Evolutionary conservation across 768 basidiomycete genomes (phyloP), one percentile per base, ranked within the genome.

Genomic region (Obba rivulosa): DNA sequence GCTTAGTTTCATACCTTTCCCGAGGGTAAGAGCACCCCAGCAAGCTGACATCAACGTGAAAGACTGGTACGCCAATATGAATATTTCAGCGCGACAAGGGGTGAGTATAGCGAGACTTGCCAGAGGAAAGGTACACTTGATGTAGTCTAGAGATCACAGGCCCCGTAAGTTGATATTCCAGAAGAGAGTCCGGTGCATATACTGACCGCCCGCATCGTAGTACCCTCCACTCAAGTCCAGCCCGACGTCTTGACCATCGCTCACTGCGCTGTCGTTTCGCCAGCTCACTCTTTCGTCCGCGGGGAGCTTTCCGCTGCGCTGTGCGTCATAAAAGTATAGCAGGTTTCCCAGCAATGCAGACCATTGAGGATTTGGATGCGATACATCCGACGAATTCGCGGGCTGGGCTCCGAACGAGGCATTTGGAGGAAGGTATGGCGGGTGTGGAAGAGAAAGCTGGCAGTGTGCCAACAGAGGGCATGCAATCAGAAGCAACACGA

Each of bases 311-410:
- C 93, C 93, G 46, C 87, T 88, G 17, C 93, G 75, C 60, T 96
- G 93, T 1, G 84, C 92, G 53, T 96, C 93, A 60, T 93, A 96
- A 65, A 95, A 95, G 61, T 82, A 95, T 22, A 95, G 62, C 22
- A 85, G 65, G 62, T 85, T 81, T 3, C 92, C 93, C 0, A 95
- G 76, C 2, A 95, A 65, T 42, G 73, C 84, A 4, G 83, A 76
- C 91, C 92, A 95, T 62, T 92, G 88, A 2, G 77, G 58, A 62
- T 92, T 92, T 81, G 51, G 62, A 5, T 31, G 28, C 28, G 28
- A 31, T 55, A 8, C 67, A 64, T 13, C 67, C 54, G 50, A 22
- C 23, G 35, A 44, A 42, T 52, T 55, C 16, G 55, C 52, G 1
- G 57, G 42, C 14, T 54, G 44, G 13, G 84, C 73, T 23, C 85